A percentile compares a stretch with the other conserved stretches of the same genome.
Evolutionary conservation across 306 rosid species (phyloP).

Genomic region (Echinosophora koreensis): DNA sequence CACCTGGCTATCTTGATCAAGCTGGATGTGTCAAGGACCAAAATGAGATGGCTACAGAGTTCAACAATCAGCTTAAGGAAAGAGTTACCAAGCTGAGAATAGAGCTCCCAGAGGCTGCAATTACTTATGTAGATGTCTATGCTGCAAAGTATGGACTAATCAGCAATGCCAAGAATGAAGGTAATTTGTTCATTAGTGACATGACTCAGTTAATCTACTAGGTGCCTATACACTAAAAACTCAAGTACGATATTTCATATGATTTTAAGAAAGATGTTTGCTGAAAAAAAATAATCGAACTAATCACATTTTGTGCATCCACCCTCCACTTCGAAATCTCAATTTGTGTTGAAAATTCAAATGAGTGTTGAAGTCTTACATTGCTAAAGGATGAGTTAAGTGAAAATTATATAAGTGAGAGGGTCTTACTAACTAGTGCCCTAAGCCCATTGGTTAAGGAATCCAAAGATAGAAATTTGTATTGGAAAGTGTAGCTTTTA

Average conservation of each 20-base stretch:
- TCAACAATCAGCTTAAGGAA: conserved; percentile 69
- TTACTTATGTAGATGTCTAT: conserved; percentile 80
- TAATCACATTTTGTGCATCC: neutral
- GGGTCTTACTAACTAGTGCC: no score
- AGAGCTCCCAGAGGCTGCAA: conserved; percentile 86
- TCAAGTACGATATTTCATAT: neutral
- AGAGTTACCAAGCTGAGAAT: conserved; percentile 72
- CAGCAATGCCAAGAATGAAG: conserved; percentile 76
- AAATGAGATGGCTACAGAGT: conserved; percentile 73
- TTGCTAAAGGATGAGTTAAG: no score
- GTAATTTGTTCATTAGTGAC: conserved; percentile 47
- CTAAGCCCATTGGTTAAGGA: no score
- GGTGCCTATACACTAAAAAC: neutral
- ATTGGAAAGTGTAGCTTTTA: no score
- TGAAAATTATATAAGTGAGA: no score
- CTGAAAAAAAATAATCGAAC: neutral
- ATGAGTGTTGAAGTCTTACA: no score
- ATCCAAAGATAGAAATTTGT: no score
- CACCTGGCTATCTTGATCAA: conserved; percentile 62
- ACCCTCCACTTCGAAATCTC: neutral
- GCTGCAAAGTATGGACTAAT: conserved; percentile 86
- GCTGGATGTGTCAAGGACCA: conserved; percentile 72
- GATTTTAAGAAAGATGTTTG: conserved; percentile 6
- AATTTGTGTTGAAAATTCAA: neutral
- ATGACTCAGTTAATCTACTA: neutral